Base-by-base conservation (phyloP, 352 stramenopile genomes). In the Peronospora belbahrii region DNA sequence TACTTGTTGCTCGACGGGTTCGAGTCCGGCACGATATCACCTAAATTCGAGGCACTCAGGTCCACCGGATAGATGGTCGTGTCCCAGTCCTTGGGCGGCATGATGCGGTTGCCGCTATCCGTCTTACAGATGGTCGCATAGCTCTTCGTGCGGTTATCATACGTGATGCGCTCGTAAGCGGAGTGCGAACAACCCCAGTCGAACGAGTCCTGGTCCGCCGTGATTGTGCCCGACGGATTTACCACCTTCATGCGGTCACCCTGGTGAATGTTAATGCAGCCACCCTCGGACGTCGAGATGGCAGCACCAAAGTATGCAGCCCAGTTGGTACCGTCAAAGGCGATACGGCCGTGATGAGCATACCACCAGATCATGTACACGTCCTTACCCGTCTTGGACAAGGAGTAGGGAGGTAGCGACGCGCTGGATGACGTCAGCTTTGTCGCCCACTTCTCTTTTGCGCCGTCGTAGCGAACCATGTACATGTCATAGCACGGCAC, bases 361-460 rank as follows among this genome's bases (percentile, higher is more conserved):
- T 83, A 83, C 71, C 71, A 83, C 68, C 65, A 83, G 58, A 83
- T 73, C 71, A 83, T 83, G 47, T 59, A 83, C 32, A 80, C 71
- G 24, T 83, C 49, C 1, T 56, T 7, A 2, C 67, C 71, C 0
- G 71, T 72, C 33, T 61, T 67, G 7, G 45, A 58, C 2, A 52
- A 54, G 55, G 71, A 83, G 56, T 83, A 83, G 17, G 71, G 71
- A 2, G 67, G 70, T 19, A 82, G 56, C 19, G 57, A 61, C 0
- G 67, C 35, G 42, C 70, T 82, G 34, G 70, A 82, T 2, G 59
- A 59, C 30, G 67, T 77, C 20, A 81, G 58, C 53, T 81, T 82
- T 22, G 70, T 78, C 10, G 70, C 67, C 70, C 70, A 83, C 23
- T 37, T 51, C 54, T 83, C 70, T 28, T 60, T 73, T 3, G 56